phyloP scores from a whole-genome alignment of 192 early-diverging fungal genomes.

The Geosiphon pyriformis region DNA sequence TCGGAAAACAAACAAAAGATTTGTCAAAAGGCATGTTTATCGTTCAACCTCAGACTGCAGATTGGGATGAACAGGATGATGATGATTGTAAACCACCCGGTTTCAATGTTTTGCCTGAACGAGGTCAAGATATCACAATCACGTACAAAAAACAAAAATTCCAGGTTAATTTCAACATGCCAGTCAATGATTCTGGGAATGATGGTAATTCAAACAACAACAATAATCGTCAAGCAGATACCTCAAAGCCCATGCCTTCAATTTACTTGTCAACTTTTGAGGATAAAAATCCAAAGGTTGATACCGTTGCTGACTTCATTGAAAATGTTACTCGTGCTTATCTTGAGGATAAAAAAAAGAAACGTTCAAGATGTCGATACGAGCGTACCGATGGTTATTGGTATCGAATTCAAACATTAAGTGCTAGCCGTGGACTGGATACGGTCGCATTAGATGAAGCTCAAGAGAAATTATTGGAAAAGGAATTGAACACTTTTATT shows the following conservation, averaged over 20 bases:
- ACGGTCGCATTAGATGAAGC: constrained; percentile 47
- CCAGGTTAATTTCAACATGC: not conserved
- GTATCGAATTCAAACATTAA: constrained; percentile 1
- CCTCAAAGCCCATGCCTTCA: not conserved
- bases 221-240: not conserved
- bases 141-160: constrained; percentile 6
- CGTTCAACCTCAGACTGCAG: not conserved
- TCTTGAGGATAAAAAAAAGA: constrained; percentile 5
- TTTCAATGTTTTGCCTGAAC: constrained; percentile 7
- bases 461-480: constrained; percentile 40
- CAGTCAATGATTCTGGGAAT: not conserved
- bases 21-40: not conserved
- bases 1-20: not conserved
- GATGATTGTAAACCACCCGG: not conserved
- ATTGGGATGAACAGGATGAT: not conserved
- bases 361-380: not conserved
- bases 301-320: constrained; percentile 10
- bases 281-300: constrained; percentile 1
- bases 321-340: constrained; percentile 14
- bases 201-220: not conserved
- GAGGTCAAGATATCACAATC: not conserved
- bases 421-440: constrained; percentile 33
- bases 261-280: constrained; percentile 10
- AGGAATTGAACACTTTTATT: constrained; percentile 47
- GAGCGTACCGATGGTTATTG: constrained; percentile 6